Evolutionary conservation across 2,329 filamentous ascomycete genomes (phyloP), one percentile per base, ranked within the genome.

Genomic region (Colletotrichum echinochloae): DNA sequence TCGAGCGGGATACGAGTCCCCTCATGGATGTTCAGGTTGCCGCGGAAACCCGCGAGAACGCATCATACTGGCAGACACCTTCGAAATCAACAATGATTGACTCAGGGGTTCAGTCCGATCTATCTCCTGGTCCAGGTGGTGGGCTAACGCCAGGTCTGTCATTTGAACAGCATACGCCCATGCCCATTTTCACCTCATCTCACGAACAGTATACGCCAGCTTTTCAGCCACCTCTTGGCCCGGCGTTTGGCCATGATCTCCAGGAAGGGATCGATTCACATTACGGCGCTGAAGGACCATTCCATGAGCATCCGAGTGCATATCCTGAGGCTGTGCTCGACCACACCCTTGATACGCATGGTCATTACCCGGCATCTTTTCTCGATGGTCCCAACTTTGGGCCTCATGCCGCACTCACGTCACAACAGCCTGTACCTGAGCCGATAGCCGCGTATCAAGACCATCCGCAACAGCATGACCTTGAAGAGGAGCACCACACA

Each of bases 1-100:
- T 75, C 37, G 77, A 78, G 57, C 37, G 71, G 16, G 75, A 76
- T 12, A 55, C 73, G 2, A 60, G 73, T 30, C 72, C 72, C n/a
- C 63, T 72, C 9, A 70, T 54, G 33, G 70, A 73, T 5, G 63
- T 73, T 1, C 70, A 73, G 14, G 70, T 73, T 6, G 54, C 59
- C 16, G 72, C 63, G 30, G 70, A 73, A 52, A 49, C 72, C 6
- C 62, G 70, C n/a, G 57, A 62, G 20, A 41, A 57, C 20, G 39
- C 48, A 26, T 55, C 59, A 18, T 60, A 71, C 4, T 67, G 54
- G 55, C 65, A 70, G 48, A 70, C 65, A 12, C 60, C 69, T 41
- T 48, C 69, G 16, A 71, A 71, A 37, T 65, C 66, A 20, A 56
- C 69, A 18, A 70, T 70, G 65, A 54, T 70, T 18, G 69, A 71